These are phyloP conservation scores for Microstegium vimineum DNA, from an alignment of 176 grass and related monocot species.

Conservation along the genomic window DNA sequence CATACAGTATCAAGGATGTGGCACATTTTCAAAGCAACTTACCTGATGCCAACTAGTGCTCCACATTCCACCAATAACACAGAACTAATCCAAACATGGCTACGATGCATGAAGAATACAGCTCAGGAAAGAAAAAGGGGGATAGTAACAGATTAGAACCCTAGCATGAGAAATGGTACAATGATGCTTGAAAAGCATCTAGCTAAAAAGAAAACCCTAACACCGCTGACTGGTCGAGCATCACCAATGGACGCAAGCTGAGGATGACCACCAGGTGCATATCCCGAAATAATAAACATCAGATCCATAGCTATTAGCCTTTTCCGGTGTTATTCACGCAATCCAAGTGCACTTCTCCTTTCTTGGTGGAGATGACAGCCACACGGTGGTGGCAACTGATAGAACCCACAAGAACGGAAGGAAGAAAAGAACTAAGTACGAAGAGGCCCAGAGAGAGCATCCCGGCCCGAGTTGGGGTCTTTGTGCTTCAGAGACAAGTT, in stretches of 20 bases:
- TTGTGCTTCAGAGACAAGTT: slow-evolving; percentile 87
- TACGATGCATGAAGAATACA: slow-evolving; percentile 13
- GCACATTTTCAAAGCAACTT: slow-evolving; percentile 50
- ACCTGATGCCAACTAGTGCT: slow-evolving; percentile 42
- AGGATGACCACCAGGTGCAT: slow-evolving; percentile 89
- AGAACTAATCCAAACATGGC: slow-evolving; percentile 20
- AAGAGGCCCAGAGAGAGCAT: slow-evolving; percentile 48
- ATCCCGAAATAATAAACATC: slow-evolving; percentile 56
- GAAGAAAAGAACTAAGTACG: slow-evolving; percentile 50
- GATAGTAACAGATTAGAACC: slow-evolving; percentile 40
- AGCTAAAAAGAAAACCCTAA: slow-evolving; percentile 58
- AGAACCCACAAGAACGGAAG: slow-evolving; percentile 29
- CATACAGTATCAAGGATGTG: slow-evolving; percentile 42
- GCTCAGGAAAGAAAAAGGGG: slow-evolving; percentile 27
- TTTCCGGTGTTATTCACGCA: slow-evolving; percentile 43
- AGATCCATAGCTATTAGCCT: slow-evolving; percentile 49
- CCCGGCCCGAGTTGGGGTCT: slow-evolving; percentile 51
- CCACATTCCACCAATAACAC: slow-evolving; percentile 38
- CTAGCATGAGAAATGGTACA: slow-evolving; percentile 42
- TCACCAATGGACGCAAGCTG: slow-evolving; percentile 60
- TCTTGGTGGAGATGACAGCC: slow-evolving; percentile 36
- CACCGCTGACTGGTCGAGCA: slow-evolving; percentile 89
- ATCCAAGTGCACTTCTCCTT: slow-evolving; percentile 35
- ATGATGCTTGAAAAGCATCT: slow-evolving; percentile 57
- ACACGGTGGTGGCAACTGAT: slow-evolving; percentile 20